Evolutionary conservation across 495 filamentous ascomycete genomes (phyloP), one percentile per base, ranked within the genome.

Genomic region (Penicillium egyptiacum): DNA sequence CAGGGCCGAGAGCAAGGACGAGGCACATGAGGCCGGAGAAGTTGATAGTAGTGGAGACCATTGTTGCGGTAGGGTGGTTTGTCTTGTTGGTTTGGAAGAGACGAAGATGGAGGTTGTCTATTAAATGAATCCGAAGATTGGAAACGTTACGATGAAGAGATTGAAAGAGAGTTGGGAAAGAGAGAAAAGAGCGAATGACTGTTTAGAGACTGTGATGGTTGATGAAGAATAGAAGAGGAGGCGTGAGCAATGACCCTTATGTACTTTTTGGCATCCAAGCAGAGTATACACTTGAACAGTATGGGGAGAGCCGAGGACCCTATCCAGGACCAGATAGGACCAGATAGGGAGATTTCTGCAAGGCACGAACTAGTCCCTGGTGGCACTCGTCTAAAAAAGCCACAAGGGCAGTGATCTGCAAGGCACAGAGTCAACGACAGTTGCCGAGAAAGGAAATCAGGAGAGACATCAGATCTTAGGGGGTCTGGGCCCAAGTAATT

Each of bases 11-110:
- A 45, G 72, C 60, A 20, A 78, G 66, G 46, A 73, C 22, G 5
- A 76, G 67, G 59, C 68, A 71, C 59, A 78, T 53, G 43, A 72
- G 63, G 51, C 73, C 59, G 6, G 70, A 69, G 58, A 70, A 44
- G 41, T 48, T 69, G 56, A 74, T 73, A 52, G 64, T 60, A 51
- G 57, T 62, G 56, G 67, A 63, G 60, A 61, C 47, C 73, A 75
- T 76, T 59, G 46, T 67, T 51, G 45, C 35, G 35, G 33, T 56
- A 44, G 46, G 10, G 3, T 48, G 3, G 12, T 30, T 22, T 8
- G 16, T 17, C 23, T 12, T 56, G 22, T 40, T 30, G 22, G 25
- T 20, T 22, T 50, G 25, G 20, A 14, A 50, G 6, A 49, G 30
- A 55, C 28, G 48, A 44, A 54, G 17, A 35, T 47, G n/a, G 35